A percentile compares a stretch with the other conserved stretches of the same genome.
Evolutionary conservation across 208 protist genomes (phyloP).

Genomic region (Acanthamoeba lenticulata): DNA sequence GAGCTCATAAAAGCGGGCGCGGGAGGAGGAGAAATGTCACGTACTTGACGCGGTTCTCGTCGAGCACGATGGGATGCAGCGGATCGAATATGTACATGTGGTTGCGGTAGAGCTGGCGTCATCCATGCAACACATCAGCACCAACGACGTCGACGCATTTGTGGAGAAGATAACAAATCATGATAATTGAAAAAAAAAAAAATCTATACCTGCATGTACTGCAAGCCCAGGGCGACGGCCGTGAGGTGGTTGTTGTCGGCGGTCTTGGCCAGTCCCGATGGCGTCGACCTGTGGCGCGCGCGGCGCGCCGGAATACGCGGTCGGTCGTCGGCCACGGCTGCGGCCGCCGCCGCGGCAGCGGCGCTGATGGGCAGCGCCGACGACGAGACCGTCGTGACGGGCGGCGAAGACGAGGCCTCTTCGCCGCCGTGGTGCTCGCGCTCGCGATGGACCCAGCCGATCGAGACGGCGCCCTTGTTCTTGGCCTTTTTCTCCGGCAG

Average conservation of each 20-base stretch:
- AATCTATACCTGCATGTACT: neutral
- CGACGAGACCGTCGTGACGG: no score
- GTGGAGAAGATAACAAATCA: neutral
- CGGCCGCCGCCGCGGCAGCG: no score
- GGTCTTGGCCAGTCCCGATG: neutral
- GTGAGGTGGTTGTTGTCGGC: neutral
- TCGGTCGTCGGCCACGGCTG: no score
- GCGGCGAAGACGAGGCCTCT: neutral
- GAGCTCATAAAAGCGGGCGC: no score
- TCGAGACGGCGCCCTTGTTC: neutral
- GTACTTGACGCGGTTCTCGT: slow-evolving; percentile 44
- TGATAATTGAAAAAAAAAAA: neutral
- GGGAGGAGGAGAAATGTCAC: neutral
- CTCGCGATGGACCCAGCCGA: slow-evolving; percentile 8
- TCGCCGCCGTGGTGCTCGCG: neutral
- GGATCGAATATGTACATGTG: slow-evolving; percentile 51
- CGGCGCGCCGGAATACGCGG: neutral
- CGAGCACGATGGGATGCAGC: slow-evolving; percentile 32
- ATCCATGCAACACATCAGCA: neutral
- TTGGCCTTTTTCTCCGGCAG: neutral
- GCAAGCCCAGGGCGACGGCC: neutral
- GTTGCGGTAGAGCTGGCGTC: slow-evolving; percentile 35
- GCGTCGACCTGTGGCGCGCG: slow-evolving; percentile 2
- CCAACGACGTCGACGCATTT: no score
- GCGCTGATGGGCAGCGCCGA: no score